Evolutionary conservation across 2,329 filamentous ascomycete species (phyloP).

Genomic region (Rutstroemia sp.): DNA sequence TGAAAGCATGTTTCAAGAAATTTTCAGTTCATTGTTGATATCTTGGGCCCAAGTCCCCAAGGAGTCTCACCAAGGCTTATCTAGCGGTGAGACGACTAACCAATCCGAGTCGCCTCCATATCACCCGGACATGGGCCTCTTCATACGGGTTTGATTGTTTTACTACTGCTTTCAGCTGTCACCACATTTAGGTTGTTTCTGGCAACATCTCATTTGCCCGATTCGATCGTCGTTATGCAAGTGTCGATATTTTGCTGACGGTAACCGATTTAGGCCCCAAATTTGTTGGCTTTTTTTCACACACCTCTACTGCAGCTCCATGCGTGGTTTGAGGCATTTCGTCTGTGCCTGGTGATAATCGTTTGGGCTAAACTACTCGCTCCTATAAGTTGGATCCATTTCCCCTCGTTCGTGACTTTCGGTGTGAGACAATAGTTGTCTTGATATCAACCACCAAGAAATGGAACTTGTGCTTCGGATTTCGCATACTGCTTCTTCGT

Average conservation of each 20-base stretch:
- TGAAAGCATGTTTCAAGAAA: neutral
- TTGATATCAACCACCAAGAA: neutral
- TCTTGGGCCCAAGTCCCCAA: neutral
- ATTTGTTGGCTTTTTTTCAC: slow-evolving; percentile 7
- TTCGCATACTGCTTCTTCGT: neutral
- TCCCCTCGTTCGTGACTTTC: neutral
- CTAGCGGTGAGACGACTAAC: slow-evolving; percentile 4
- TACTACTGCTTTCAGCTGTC: slow-evolving; percentile 1
- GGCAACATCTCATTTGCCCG: neutral
- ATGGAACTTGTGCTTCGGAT: slow-evolving; percentile 4
- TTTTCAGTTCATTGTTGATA: neutral
- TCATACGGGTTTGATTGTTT: neutral
- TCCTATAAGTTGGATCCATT: slow-evolving; percentile 10
- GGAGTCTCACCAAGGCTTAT: slow-evolving; percentile 9
- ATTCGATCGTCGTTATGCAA: slow-evolving; percentile 4
- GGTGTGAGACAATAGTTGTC: neutral
- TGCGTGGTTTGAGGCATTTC: slow-evolving; percentile 9
- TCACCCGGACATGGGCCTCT: neutral
- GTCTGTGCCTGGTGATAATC: neutral
- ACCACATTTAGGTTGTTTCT: neutral
- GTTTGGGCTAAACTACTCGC: neutral
- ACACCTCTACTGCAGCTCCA: neutral
- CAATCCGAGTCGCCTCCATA: slow-evolving; percentile 7
- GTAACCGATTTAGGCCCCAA: neutral
- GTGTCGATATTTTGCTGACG: neutral